Evolutionary conservation across 331 rosid species (phyloP).

Genomic region (Telfairia occidentalis): DNA sequence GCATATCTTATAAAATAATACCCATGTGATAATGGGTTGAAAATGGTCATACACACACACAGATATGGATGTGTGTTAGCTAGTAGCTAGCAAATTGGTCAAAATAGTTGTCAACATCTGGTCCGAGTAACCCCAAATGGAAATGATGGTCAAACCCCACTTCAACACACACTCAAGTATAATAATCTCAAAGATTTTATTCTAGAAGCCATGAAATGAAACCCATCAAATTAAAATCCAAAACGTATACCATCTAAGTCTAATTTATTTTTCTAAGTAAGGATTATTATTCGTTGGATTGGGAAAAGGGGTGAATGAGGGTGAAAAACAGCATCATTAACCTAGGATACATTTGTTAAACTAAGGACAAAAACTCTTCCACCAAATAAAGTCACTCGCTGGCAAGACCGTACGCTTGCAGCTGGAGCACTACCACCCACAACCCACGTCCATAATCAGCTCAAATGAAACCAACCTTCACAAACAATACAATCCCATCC

Average conservation of each 20-base stretch:
- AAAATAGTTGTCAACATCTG: conserved; percentile 6
- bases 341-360: conserved; percentile 19
- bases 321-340: conserved; percentile 39
- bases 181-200: neutral
- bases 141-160: conserved; percentile 17
- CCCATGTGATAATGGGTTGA: conserved; percentile 39
- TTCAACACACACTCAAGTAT: neutral
- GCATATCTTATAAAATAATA: conserved; percentile 17
- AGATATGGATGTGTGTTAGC: conserved; percentile 12
- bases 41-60: neutral
- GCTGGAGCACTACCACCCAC: conserved; percentile 40
- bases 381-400: conserved; percentile 45
- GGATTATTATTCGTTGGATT: neutral
- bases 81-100: conserved; percentile 25
- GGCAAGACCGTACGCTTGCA: conserved; percentile 45
- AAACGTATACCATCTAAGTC: neutral
- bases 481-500: conserved; percentile 24
- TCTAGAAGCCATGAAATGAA: conserved; percentile 7
- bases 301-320: neutral
- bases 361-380: conserved; percentile 36
- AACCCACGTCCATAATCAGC: conserved; percentile 14
- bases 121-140: neutral
- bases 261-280: neutral
- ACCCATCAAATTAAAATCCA: conserved; percentile 5
- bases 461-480: conserved; percentile 26